phyloP scores from a whole-genome alignment of 345 rosid species.

The Eucalyptus melliodora region DNA sequence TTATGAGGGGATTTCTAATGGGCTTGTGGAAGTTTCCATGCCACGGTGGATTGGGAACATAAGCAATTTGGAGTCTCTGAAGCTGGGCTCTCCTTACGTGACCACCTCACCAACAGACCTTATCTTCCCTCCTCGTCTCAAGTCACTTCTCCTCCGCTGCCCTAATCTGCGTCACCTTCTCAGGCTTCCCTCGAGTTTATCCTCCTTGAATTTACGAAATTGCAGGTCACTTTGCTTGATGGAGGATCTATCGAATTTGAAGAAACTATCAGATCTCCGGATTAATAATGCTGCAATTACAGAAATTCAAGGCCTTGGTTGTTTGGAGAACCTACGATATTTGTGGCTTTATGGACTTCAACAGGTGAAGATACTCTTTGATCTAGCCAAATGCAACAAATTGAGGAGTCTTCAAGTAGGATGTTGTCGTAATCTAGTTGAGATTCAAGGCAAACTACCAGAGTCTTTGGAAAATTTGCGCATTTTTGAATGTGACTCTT shows the following conservation, averaged over 20 bases:
- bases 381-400: too few species aligned
- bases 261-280: fast-evolving
- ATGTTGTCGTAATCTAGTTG: too few species aligned
- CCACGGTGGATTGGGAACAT: too few species aligned
- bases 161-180: fast-evolving
- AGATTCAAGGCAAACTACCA: too few species aligned
- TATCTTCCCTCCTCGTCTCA: too few species aligned
- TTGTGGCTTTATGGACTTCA: fast-evolving
- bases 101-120: too few species aligned
- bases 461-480: not conserved
- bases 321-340: not conserved
- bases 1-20: fast-evolving
- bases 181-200: too few species aligned
- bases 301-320: not conserved
- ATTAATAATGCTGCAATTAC: fast-evolving
- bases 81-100: fast-evolving
- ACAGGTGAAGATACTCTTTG: not conserved
- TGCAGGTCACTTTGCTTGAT: too few species aligned
- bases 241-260: not conserved
- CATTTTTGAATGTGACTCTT: not conserved
- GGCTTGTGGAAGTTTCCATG: too few species aligned
- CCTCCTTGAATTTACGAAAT: fast-evolving
- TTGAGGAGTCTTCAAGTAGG: fast-evolving
- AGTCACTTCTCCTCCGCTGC: too few species aligned
- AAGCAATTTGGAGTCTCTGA: fast-evolving